phyloP scores from a whole-genome alignment of 371 early-diverging fungal species.

The Apophysomyces variabilis region DNA sequence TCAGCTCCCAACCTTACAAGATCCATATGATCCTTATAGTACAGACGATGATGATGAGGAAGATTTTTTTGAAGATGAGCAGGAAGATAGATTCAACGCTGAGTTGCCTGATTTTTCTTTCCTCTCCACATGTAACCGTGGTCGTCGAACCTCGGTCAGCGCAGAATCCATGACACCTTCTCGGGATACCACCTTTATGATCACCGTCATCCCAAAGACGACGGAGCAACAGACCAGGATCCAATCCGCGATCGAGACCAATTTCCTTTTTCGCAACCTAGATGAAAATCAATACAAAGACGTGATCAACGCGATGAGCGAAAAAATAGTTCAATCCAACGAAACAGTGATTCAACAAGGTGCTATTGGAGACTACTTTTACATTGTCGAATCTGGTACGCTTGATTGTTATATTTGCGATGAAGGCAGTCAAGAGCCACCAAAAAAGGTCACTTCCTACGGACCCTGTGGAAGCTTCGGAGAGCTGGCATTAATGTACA shows the following conservation, averaged over 20 bases:
- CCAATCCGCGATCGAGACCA: slow-evolving; percentile 75
- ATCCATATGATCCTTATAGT: slow-evolving; percentile 15
- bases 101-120: slow-evolving; percentile 15
- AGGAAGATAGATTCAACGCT: slow-evolving; percentile 20
- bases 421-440: not conserved
- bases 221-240: slow-evolving; percentile 85
- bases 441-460: slow-evolving; percentile 64
- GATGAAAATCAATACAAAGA: slow-evolving; percentile 96
- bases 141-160: slow-evolving; percentile 89
- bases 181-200: slow-evolving; percentile 67
- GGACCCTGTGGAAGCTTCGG: slow-evolving; percentile 82
- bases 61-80: slow-evolving; percentile 23
- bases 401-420: slow-evolving; percentile 88
- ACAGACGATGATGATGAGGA: slow-evolving; percentile 28
- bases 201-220: slow-evolving; percentile 87
- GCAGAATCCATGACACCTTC: slow-evolving; percentile 97
- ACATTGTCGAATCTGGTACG: slow-evolving; percentile 94
- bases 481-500: slow-evolving; percentile 96
- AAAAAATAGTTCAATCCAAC: slow-evolving; percentile 73
- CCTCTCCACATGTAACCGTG: slow-evolving; percentile 18
- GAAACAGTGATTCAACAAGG: slow-evolving; percentile 94
- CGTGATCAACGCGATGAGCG: slow-evolving; percentile 97
- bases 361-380: slow-evolving; percentile 96
- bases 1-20: slow-evolving; percentile 10
- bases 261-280: slow-evolving; percentile 91